Base-by-base conservation (phyloP, 495 filamentous ascomycete genomes). In the Hyaloscypha bicolor region DNA sequence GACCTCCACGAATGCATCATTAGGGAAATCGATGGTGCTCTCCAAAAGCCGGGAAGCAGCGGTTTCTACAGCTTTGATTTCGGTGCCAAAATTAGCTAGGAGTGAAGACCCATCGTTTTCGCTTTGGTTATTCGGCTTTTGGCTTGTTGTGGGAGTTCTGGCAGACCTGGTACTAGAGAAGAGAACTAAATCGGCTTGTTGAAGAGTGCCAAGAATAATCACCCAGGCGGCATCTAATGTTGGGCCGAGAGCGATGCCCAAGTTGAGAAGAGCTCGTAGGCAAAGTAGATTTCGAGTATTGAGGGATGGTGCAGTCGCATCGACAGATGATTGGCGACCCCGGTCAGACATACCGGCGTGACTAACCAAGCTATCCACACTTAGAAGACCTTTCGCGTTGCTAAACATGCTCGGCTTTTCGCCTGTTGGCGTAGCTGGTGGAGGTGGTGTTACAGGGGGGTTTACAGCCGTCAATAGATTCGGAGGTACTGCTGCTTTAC, bases 161-260 rank as follows among this genome's bases (percentile, higher is more conserved):
- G 80, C 75, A 2, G 80, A 70, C 68, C 84, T 85, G 4, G 80
- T 79, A 31, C 81, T 82, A 19, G 85, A 81, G 59, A 91, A 91
- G 60, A 97, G 82, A 16, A 97, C 86, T 57, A 94, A 85, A 72
- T 97, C 94, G 8, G 93, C 94, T 75, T 97, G 91, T 71, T 96
- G 91, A 6, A 98, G 80, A 0, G 93, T 96, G 69, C 97, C 94
- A 2, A 98, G 80, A 22, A 98, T 79, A 63, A 99, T 97, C 1
- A 87, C 87, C 93, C 94, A 98, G 30, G 94, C 91, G 21, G 83
- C 82, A 35, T 90, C 90, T 21, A 99, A 80, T 4, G 92, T 94
- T 6, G 95, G 93, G 0, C 95, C 95, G 8, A 99, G 79, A 48
- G 95, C 96, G 74, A 98, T 99, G 3, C 96, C 95, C 14, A 99